Evolutionary conservation across 225 moss, liverwort and hornwort species (phyloP).

Genomic region (Asterella californica): DNA sequence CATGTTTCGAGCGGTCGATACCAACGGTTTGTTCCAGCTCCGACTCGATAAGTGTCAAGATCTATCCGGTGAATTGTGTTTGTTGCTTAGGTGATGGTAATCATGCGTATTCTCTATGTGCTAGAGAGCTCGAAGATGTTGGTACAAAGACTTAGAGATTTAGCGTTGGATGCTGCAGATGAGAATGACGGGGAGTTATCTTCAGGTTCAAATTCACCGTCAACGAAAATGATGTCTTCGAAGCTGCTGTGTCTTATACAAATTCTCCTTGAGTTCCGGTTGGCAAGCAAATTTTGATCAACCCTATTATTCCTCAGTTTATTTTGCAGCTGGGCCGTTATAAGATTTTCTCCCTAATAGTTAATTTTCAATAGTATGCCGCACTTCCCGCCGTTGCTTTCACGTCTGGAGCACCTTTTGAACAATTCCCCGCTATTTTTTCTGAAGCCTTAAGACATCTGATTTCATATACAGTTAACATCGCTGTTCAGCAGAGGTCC

Average conservation of each 20-base stretch:
- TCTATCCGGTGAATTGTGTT: neutral
- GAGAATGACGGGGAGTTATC: neutral
- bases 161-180: neutral
- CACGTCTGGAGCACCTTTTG: neutral
- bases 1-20: constrained; percentile 37
- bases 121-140: neutral
- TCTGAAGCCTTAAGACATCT: too few relatives aligned
- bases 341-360: neutral
- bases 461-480: too few relatives aligned
- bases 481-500: too few relatives aligned
- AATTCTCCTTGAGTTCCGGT: constrained; percentile 29
- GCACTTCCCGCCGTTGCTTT: neutral
- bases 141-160: too few relatives aligned
- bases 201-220: neutral
- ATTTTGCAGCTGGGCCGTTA: neutral
- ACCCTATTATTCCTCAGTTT: neutral
- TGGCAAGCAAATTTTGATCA: neutral
- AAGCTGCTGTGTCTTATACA: constrained; percentile 37
- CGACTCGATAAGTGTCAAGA: neutral
- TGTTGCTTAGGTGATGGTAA: neutral
- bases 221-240: constrained; percentile 26
- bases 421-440: too few relatives aligned
- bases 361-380: neutral
- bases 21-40: constrained; percentile 38
- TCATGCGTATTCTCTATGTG: neutral